Percentiles rank a stretch among this genome's conserved stretches.
These are phyloP conservation scores for Halenospora varia DNA, from an alignment of 495 filamentous ascomycete species.

Conservation along the genomic window DNA sequence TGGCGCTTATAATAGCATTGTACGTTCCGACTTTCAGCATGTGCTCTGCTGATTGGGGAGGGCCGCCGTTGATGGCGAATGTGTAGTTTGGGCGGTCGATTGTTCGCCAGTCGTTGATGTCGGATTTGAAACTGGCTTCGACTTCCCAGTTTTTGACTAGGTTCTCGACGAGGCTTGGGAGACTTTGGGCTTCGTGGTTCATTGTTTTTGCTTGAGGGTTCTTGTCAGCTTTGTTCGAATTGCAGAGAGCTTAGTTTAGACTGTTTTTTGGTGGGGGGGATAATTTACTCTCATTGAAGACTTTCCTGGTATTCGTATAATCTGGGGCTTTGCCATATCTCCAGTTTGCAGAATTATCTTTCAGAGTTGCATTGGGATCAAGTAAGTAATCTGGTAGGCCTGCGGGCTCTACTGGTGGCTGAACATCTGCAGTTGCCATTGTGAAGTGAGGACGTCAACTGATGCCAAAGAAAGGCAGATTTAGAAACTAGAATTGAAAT, in stretches of 20 bases:
- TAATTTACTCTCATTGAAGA: constrained; percentile 48
- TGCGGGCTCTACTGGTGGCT: constrained; percentile 5
- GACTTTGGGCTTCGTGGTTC: constrained; percentile 48
- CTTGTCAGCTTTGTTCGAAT: no score
- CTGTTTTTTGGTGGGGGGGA: no score
- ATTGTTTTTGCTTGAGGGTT: constrained; percentile 56
- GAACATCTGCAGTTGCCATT: constrained; percentile 13
- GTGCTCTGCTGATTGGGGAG: constrained; percentile 50
- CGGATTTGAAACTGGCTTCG: constrained; percentile 61
- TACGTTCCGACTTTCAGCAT: constrained; percentile 66
- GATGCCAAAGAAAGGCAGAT: not conserved
- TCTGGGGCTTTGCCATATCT: constrained; percentile 54
- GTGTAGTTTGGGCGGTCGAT: constrained; percentile 50
- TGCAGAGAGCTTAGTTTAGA: no score
- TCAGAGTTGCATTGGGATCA: constrained; percentile 55
- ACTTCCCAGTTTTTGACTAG: constrained; percentile 72
- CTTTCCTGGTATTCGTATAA: constrained; percentile 53
- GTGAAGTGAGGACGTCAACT: not conserved
- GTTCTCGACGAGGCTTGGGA: constrained; percentile 59
- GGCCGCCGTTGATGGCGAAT: constrained; percentile 58
- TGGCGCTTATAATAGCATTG: constrained; percentile 58
- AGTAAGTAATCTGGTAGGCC: constrained; percentile 55
- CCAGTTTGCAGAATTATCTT: constrained; percentile 49
- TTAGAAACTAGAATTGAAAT: not conserved
- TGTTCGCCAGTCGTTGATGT: constrained; percentile 59